Base-by-base conservation (phyloP, 768 basidiomycete genomes). In the Leucocoprinus birnbaumii region DNA sequence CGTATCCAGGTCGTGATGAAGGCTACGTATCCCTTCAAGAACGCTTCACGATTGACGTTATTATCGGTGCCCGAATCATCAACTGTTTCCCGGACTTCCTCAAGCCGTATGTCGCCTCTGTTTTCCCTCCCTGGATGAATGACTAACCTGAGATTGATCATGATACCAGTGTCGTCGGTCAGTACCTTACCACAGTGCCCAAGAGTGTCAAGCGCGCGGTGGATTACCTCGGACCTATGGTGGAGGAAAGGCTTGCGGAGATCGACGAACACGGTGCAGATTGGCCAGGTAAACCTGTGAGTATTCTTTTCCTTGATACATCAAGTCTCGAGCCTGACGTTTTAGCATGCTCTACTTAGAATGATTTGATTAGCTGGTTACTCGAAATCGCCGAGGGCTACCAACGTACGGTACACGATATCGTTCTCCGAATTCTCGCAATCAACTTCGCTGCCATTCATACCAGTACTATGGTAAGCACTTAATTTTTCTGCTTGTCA, bases 401-500 rank as follows among this genome's bases (percentile, higher is more conserved):
- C 24, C 62, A 70, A 13, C 58, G 58, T 3, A 66, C 63, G 1
- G 48, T 61, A 0, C 48, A 58, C 6, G 56, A 62, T 2, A 57
- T 73, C 2, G 58, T 63, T 7, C 55, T 63, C 14, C 65, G 68
- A 16, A 58, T 77, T 13, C 62, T 78, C 16, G 38, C 65, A 2
- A 53, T 75, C 44, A 79, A 77, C 61, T 71, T 77, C 41, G 73
- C 70, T 0, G 66, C 74, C 3, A 72, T 68, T 24, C 78, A 80
- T 53, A 79, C 77, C 0, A 65, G 73, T 1, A 68, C 76, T 2
- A 63, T 67, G 55, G 77, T 77, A 51, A 49, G 58, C 49, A 5
- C 21, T 5, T 10, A 26, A 14, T 13, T 31, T n/a, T n/a, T n/a
- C n/a, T n/a, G n/a, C n/a, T n/a, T n/a, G 31, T 31, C 31, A 31